Base-by-base conservation (phyloP, 23 red algal species). In the Pyropia yezoensis region DNA sequence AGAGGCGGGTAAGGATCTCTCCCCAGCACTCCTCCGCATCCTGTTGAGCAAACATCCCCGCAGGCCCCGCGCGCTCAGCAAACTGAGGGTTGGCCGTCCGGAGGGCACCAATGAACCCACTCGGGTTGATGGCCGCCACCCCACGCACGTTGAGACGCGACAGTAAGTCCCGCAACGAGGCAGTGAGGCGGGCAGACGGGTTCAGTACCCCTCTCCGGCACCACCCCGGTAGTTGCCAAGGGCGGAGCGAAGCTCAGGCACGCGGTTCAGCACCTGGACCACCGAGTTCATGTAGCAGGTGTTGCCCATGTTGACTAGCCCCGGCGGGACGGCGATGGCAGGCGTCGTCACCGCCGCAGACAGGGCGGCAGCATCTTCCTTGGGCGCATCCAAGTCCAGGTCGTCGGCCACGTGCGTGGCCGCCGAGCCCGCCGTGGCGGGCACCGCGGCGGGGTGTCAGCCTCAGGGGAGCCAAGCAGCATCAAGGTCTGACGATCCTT, bases 21-120 rank as follows among this genome's bases (percentile, higher is more conserved):
- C 73, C 67, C 75, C 73, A 87, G 71, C 94, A 98, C 33, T 98
- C 94, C 69, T 98, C 94, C 1, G 94, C 94, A 69, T 98, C 94
- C 66, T 98, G 94, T 59, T 98, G 94, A 76, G 79, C 79, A 61
- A 75, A 91, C 23, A 80, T 13, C 45, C 94, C 94, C 17, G 52
- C 19, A 28, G 61, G 65, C 21, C 53, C 66, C 27, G 26, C 27
- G 26, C 68, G 75, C 66, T 98, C 82, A 7, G 81, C 90, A 82
- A 98, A 98, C 54, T 91, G 85, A 33, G 94, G 86, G 73, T 98
- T 87, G 26, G 80, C 77, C 27, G 50, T 54, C 50, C 87, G 82
- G 59, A 98, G 69, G 23, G 74, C 14, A 7, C 57, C 53, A 51
- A 98, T 53, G 29, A 98, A 83, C 0, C 49, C 50, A 6, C 57